phyloP scores from a whole-genome alignment of 2,329 filamentous ascomycete species.

The Colletotrichum horii region DNA sequence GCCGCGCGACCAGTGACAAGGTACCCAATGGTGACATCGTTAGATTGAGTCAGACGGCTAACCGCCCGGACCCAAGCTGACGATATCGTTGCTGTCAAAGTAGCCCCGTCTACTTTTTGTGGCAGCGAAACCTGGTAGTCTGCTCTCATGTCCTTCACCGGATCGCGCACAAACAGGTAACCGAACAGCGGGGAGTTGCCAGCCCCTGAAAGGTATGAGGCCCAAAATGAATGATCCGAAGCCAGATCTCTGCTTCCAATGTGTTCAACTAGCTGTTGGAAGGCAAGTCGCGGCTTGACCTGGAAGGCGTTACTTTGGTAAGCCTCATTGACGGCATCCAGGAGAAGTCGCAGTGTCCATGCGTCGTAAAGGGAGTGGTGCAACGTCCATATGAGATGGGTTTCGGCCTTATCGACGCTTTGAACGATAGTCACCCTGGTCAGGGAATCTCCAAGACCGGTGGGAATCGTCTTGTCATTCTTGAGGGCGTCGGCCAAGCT shows the following conservation, averaged over 20 bases:
- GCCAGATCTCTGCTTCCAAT: background rate
- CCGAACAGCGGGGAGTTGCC: background rate
- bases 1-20: background rate
- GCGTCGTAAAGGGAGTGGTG: slow-evolving; percentile 20
- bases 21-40: slow-evolving; percentile 1
- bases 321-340: slow-evolving; percentile 16
- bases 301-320: slow-evolving; percentile 4
- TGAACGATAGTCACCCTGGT: background rate
- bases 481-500: background rate
- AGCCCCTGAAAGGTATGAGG: background rate
- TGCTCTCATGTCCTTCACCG: background rate
- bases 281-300: background rate
- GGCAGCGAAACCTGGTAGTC: background rate
- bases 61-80: background rate
- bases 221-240: background rate
- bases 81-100: background rate
- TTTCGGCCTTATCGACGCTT: background rate
- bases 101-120: background rate
- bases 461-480: background rate
- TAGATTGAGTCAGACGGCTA: background rate
- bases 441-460: background rate
- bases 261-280: background rate
- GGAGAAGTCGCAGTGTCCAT: slow-evolving; percentile 18
- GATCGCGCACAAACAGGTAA: background rate
- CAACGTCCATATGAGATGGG: slow-evolving; percentile 4